Percentiles rank a stretch among this genome's conserved stretches.
phyloP scores from a whole-genome alignment of 192 early-diverging fungal genomes.

The Coemansia sp. region DNA sequence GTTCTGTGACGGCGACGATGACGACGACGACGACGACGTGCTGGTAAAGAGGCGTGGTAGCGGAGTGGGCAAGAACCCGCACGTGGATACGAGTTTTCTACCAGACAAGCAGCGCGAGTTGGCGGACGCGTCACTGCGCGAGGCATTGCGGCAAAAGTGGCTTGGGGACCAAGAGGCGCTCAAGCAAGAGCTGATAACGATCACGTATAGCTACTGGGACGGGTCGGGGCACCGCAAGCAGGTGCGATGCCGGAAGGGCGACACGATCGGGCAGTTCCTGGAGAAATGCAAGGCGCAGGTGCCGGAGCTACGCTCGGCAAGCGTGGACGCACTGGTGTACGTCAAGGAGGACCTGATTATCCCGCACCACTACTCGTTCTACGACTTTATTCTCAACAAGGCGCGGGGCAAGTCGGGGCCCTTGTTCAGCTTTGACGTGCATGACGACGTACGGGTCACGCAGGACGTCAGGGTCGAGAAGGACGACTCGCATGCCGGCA shows the following conservation, averaged over 20 bases:
- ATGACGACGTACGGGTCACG: conserved; percentile 84
- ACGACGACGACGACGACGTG: conserved; percentile 52
- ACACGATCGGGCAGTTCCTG: conserved; percentile 84
- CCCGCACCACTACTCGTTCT: conserved; percentile 87
- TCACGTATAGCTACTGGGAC: conserved; percentile 97
- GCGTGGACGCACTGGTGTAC: conserved; percentile 84
- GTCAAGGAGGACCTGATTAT: conserved; percentile 96
- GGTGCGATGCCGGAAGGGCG: conserved; percentile 78
- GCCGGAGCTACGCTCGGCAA: conserved; percentile 73
- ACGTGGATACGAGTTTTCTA: conserved; percentile 88
- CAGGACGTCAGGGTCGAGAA: conserved; percentile 83
- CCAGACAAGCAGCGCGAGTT: conserved; percentile 88
- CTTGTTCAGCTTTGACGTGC: conserved; percentile 90
- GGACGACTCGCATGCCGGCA: conserved; percentile 94
- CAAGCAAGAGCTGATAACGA: conserved; percentile 78
- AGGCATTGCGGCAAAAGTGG: conserved; percentile 80
- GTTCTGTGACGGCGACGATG: conserved; percentile 74
- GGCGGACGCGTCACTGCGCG: conserved; percentile 65
- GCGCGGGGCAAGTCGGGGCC: conserved; percentile 95
- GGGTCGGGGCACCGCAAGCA: conserved; percentile 88
- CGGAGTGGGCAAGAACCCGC: conserved; percentile 81
- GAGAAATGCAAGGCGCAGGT: conserved; percentile 79
- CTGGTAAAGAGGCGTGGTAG: conserved; percentile 23
- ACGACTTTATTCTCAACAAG: conserved; percentile 95
- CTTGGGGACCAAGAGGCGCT: conserved; percentile 73